Evolutionary conservation across 1,284 basidiomycete genomes (phyloP), one percentile per base, ranked within the genome.

Genomic region (Pseudozyma thailandica): DNA sequence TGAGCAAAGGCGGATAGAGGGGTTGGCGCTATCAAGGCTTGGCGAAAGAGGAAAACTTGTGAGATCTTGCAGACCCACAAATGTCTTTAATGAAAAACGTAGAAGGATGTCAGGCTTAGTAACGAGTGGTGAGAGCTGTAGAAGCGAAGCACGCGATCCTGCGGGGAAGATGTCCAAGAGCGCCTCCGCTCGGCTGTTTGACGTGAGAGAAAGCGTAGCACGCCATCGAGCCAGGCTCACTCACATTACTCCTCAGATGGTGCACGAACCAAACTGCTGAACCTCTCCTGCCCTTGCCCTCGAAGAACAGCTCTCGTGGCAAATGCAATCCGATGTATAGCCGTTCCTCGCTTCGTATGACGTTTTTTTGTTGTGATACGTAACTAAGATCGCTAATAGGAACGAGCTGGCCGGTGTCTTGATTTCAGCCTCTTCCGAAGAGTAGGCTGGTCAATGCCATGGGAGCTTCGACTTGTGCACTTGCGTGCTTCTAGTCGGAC

Each of bases 81-180:
- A n/a, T n/a, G n/a, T n/a, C n/a, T n/a, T n/a, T n/a, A n/a, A n/a
- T n/a, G n/a, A n/a, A n/a, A n/a, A n/a, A n/a, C n/a, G n/a, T n/a
- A n/a, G n/a, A 18, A 44, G 10, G 12, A 4, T 7, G 59, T 63
- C 49, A 63, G 10, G 60, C 53, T 63, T 56, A 56, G 31, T 48
- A 41, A 55, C 18, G n/a, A 12, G 48, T n/a, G n/a, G n/a, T n/a
- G n/a, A n/a, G n/a, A n/a, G n/a, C n/a, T n/a, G 37, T 12, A 15
- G 48, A 46, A 12, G 18, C 33, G 18, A 58, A 65, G 62, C 62
- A 65, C 62, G 62, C 51, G 62, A 65, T 63, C 33, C 26, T n/a
- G 28, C 43, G 38, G 39, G 55, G 51, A 43, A 65, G 9, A 51
- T n/a, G 62, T 65, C 62, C 35, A 59, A 50, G 21, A 59, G 51